Evolutionary conservation across 306 rosid genomes (phyloP).

Genomic region (Arachis stenosperma): DNA sequence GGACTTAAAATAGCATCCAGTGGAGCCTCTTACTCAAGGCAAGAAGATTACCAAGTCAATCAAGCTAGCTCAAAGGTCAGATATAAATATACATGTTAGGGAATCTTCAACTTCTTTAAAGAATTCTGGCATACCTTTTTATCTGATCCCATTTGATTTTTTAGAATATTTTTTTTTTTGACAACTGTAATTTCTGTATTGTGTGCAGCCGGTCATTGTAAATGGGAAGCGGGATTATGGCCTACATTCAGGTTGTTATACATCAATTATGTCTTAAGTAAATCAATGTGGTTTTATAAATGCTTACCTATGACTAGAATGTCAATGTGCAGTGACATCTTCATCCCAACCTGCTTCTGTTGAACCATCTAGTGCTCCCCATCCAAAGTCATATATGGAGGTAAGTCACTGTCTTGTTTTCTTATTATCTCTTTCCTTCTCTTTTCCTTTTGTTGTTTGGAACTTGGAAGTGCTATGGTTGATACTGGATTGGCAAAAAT

Average conservation of each 20-base stretch:
- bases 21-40: conserved; percentile 49
- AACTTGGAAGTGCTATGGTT: background rate
- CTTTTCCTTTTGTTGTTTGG: too few species aligned
- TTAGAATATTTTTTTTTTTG: conserved; percentile 8
- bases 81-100: conserved; percentile 23
- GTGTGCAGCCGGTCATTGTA: conserved; percentile 50
- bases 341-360: conserved; percentile 58
- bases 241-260: conserved; percentile 54
- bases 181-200: conserved; percentile 19
- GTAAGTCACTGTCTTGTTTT: conserved; percentile 39
- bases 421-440: background rate
- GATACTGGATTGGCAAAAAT: background rate
- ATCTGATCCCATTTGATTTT: conserved; percentile 19
- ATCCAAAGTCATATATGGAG: conserved; percentile 84
- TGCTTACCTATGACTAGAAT: conserved; percentile 32
- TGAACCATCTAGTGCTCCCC: conserved; percentile 71
- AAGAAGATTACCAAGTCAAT: conserved; percentile 45
- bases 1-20: conserved; percentile 46
- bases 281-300: conserved; percentile 10
- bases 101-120: conserved; percentile 24
- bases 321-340: conserved; percentile 60
- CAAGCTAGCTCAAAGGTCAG: conserved; percentile 69
- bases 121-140: conserved; percentile 30
- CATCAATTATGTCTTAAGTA: conserved; percentile 7
- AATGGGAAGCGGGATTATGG: conserved; percentile 65